Conservation (phyloP, 2,329 filamentous ascomycete species). For the Phyllosticta citribraziliensis region DNA sequence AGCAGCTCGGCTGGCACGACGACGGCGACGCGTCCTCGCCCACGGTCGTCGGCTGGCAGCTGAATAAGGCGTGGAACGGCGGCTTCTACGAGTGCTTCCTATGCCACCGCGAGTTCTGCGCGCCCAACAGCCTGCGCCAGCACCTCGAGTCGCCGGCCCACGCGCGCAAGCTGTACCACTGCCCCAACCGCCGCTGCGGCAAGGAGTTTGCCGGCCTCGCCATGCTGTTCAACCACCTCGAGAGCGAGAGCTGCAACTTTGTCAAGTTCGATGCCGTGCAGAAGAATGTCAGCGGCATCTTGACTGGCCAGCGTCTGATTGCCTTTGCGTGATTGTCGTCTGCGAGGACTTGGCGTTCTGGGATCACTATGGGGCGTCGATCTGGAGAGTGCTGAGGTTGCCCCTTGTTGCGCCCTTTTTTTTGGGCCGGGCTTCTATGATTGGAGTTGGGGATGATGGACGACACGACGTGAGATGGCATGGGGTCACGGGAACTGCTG, state of each 20-base stretch:
- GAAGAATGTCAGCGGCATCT: conserved; percentile 13
- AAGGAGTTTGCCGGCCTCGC: conserved; percentile 32
- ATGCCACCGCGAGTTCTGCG: conserved; percentile 38
- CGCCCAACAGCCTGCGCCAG: conserved; percentile 32
- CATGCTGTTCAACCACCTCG: conserved; percentile 35
- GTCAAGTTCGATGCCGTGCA: conserved; percentile 34
- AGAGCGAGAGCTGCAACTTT: conserved; percentile 34
- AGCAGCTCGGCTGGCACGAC: conserved; percentile 38
- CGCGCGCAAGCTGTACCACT: conserved; percentile 38
- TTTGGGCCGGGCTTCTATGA: too few species aligned
- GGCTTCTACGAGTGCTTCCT: conserved; percentile 43
- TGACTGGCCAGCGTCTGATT: background rate
- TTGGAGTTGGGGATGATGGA: too few species aligned
- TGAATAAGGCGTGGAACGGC: conserved; percentile 36
- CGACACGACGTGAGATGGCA: too few species aligned
- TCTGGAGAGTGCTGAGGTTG: too few species aligned
- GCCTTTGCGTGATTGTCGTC: background rate
- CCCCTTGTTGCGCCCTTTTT: too few species aligned
- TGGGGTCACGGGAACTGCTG: too few species aligned
- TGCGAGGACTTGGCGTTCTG: background rate
- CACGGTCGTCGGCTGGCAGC: conserved; percentile 28
- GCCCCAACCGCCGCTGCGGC: conserved; percentile 32
- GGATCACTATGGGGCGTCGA: background rate
- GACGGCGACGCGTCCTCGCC: conserved; percentile 18
- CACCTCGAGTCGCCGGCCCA: conserved; percentile 47